A percentile compares a stretch with the other conserved stretches of the same genome.
phyloP scores from a whole-genome alignment of 1,139 yeast species.

The Zhuliangozyma parablackwelliae region DNA sequence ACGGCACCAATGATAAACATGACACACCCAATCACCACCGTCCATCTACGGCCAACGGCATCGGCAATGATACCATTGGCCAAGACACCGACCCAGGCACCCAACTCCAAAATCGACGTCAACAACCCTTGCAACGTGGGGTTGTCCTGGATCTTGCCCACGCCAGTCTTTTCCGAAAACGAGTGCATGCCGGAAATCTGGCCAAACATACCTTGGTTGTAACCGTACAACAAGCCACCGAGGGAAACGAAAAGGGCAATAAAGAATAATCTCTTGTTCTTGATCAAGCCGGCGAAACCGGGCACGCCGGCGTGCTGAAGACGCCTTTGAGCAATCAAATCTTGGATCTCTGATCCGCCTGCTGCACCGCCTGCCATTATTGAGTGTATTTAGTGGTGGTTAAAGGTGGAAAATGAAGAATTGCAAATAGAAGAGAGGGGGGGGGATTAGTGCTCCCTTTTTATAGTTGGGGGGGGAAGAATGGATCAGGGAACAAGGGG shows the following conservation, averaged over 20 bases:
- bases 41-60: conserved; percentile 28
- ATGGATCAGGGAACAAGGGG: too few species aligned
- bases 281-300: conserved; percentile 6
- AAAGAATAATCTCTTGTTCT: conserved; percentile 8
- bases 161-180: conserved; percentile 14
- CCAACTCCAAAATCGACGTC: conserved; percentile 18
- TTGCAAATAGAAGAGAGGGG: too few species aligned
- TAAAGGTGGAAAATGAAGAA: too few species aligned
- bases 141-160: conserved; percentile 16
- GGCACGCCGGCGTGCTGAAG: conserved; percentile 5
- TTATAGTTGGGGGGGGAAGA: too few species aligned
- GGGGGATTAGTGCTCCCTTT: too few species aligned
- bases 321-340: conserved; percentile 8
- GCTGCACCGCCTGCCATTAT: not conserved
- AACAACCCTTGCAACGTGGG: conserved; percentile 20
- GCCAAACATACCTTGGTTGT: conserved; percentile 75
- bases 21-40: conserved; percentile 22
- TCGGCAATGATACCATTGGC: conserved; percentile 19
- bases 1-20: conserved; percentile 30
- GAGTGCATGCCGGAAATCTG: conserved; percentile 50
- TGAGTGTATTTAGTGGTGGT: too few species aligned
- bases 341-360: conserved; percentile 8
- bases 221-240: conserved; percentile 49
- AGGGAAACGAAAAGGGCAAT: conserved; percentile 17
- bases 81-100: conserved; percentile 21